Conservation (phyloP, 495 filamentous ascomycete genomes). For the Penicillium maclennaniae region DNA sequence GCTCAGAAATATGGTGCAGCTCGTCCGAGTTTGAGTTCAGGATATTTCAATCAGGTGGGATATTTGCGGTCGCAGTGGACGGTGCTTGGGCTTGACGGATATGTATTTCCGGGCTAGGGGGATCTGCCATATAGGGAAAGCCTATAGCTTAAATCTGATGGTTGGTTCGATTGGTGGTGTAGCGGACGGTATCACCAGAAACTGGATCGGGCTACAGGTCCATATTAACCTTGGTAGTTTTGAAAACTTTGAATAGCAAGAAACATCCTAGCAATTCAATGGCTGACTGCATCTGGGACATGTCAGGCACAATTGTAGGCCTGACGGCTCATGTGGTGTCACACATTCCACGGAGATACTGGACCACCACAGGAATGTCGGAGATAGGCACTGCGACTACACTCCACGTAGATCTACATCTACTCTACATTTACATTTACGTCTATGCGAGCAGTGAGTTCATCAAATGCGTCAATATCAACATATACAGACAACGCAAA, state of each 20-base stretch:
- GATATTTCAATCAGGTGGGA: no score
- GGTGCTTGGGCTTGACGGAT: no score
- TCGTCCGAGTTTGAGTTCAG: neutral
- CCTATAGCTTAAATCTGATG: no score
- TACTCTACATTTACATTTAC: neutral
- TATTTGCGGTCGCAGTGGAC: no score
- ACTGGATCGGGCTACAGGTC: no score
- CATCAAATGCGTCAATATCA: constrained; percentile 24
- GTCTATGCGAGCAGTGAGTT: neutral
- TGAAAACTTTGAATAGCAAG: neutral
- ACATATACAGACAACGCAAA: constrained; percentile 25
- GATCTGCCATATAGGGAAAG: no score
- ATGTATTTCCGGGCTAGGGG: no score
- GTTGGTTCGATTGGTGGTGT: no score
- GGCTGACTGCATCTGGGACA: neutral
- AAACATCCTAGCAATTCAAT: neutral
- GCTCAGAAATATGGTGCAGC: neutral
- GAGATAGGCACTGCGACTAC: neutral
- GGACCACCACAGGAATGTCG: neutral
- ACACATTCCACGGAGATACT: neutral
- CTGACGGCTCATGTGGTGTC: neutral
- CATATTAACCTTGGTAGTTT: neutral
- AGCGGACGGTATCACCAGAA: no score
- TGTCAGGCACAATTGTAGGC: neutral
- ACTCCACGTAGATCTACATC: no score